phyloP scores from a whole-genome alignment of 2,329 filamentous ascomycete genomes.

The Monascus ruber region DNA sequence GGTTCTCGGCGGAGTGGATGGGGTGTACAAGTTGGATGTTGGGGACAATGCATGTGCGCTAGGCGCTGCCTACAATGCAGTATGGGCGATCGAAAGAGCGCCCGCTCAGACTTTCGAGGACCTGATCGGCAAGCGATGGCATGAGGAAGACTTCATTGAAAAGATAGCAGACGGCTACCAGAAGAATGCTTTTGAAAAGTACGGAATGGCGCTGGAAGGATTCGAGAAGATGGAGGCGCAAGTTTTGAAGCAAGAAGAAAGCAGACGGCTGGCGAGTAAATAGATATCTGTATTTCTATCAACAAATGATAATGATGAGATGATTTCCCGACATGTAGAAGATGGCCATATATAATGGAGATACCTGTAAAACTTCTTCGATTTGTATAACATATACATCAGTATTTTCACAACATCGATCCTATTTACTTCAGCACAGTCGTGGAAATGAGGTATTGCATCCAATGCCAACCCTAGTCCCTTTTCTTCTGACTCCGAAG shows the following conservation, averaged over 20 bases:
- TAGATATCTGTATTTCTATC: too few species aligned
- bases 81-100: constrained; percentile 72
- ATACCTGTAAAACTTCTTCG: too few species aligned
- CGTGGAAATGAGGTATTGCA: too few species aligned
- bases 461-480: too few species aligned
- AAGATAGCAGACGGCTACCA: constrained; percentile 74
- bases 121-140: constrained; percentile 73
- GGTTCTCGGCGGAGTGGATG: constrained; percentile 78
- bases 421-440: too few species aligned
- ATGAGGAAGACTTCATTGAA: constrained; percentile 69
- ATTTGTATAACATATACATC: too few species aligned
- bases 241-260: constrained; percentile 42
- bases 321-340: too few species aligned
- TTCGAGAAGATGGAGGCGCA: constrained; percentile 65
- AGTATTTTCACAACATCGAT: too few species aligned
- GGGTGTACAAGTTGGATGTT: constrained; percentile 86
- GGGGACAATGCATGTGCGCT: constrained; percentile 91
- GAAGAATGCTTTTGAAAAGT: constrained; percentile 60
- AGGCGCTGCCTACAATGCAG: constrained; percentile 88
- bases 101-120: constrained; percentile 72
- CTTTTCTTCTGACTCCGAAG: constrained; percentile 5
- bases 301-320: too few species aligned
- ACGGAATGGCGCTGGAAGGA: constrained; percentile 63
- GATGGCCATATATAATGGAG: too few species aligned
- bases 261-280: background rate